Evolutionary conservation across 768 basidiomycete species (phyloP), one percentile per base, ranked within the genome.

Genomic region (Lactifluus echinatus): DNA sequence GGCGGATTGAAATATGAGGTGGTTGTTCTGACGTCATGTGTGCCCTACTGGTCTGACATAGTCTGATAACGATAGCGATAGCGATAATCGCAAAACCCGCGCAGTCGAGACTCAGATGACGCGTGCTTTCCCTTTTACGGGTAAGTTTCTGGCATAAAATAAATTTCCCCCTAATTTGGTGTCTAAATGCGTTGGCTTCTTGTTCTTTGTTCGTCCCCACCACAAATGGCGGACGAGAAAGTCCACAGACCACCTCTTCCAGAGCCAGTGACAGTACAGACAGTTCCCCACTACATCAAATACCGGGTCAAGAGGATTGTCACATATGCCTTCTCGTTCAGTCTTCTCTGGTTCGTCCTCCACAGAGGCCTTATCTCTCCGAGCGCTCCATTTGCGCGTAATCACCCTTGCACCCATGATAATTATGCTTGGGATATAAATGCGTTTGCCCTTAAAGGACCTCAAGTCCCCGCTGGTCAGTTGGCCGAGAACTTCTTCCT

Each of bases 401-500:
- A n/a, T n/a, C n/a, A n/a, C n/a, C n/a, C n/a, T n/a, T n/a, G n/a
- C n/a, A n/a, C n/a, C 6, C 39, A 42, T 14, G 37, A 49, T 36
- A 31, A 34, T 2, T 24, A 56, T 37, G n/a, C 48, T 10, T 63
- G 62, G 62, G 33, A 49, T 7, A 44, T 44, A 21, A 60, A 63
- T 44, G 65, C 67, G 21, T 66, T 66, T 50, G 33, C 50, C 26
- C 62, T 42, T 19, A 56, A 63, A 53, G 65, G 63, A 36, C 54
- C 55, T 12, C 44, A 55, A 11, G 45, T 53, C 14, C 65, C 69
- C 21, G 57, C 71, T 44, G 72, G 70, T 17, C 72, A 66, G 57
- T 61, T 66, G 36, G 75, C 76, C 1, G 79, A 79, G 67, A 57
- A 74, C 29, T 61, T 76, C 36, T 79, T 76, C 67, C 59, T 80